phyloP scores from a whole-genome alignment of 2,329 filamentous ascomycete genomes.

The Curvularia spicifera region DNA sequence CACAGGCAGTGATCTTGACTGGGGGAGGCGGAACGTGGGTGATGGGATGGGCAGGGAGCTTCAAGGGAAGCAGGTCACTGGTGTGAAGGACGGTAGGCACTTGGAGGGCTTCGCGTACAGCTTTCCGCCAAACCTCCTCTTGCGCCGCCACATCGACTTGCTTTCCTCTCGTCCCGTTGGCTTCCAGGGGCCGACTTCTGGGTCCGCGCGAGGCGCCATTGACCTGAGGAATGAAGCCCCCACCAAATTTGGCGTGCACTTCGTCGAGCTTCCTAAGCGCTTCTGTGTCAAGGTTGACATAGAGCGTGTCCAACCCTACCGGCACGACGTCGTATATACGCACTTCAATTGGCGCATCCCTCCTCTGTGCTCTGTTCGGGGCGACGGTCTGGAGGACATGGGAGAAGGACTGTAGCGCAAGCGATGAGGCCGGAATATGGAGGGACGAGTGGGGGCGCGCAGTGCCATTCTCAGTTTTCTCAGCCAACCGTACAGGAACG shows the following conservation, averaged over 20 bases:
- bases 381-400: slow-evolving; percentile 74
- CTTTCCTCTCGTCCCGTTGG: slow-evolving; percentile 47
- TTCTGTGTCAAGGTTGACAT: slow-evolving; percentile 83
- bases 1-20: slow-evolving; percentile 88
- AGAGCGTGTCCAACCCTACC: slow-evolving; percentile 81
- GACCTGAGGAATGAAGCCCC: slow-evolving; percentile 57
- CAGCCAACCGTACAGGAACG: slow-evolving; percentile 69
- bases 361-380: slow-evolving; percentile 75
- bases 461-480: slow-evolving; percentile 43
- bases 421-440: slow-evolving; percentile 75
- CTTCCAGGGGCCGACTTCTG: slow-evolving; percentile 40
- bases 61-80: slow-evolving; percentile 81
- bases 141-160: slow-evolving; percentile 34
- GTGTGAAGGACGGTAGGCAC: slow-evolving; percentile 78
- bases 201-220: slow-evolving; percentile 44
- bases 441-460: slow-evolving; percentile 73
- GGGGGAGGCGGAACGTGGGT: slow-evolving; percentile 85
- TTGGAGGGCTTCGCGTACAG: slow-evolving; percentile 74
- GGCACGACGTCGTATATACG: slow-evolving; percentile 81
- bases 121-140: slow-evolving; percentile 46
- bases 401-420: slow-evolving; percentile 79
- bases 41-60: slow-evolving; percentile 78
- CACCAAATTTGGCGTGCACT: slow-evolving; percentile 81
- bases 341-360: slow-evolving; percentile 81
- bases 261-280: slow-evolving; percentile 80